A percentile compares a stretch with the other conserved stretches of the same genome.
Conservation (phyloP, 2,329 filamentous ascomycete species). For the Escovopsis sp. region DNA sequence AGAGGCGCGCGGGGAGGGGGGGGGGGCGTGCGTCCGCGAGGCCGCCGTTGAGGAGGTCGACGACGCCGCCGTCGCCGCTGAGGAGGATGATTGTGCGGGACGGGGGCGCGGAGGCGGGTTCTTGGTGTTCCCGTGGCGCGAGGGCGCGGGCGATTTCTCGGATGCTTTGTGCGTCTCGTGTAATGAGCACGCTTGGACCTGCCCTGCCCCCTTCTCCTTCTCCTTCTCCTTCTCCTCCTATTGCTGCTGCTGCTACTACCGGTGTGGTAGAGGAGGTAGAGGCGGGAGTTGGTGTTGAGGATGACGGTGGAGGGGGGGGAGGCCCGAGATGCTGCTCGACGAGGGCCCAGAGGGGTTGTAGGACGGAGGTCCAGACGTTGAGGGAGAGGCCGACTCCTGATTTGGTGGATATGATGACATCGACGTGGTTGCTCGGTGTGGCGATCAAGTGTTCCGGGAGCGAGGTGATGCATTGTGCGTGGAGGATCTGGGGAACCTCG, state of each 20-base stretch:
- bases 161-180: conserved; percentile 49
- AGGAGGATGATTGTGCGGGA: conserved; percentile 54
- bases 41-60: conserved; percentile 63
- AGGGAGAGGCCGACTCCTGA: conserved; percentile 48
- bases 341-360: conserved; percentile 39
- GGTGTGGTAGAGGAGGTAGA: neutral
- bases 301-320: neutral
- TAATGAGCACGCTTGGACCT: conserved; percentile 36
- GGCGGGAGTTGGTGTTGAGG: too few species aligned
- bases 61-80: conserved; percentile 75
- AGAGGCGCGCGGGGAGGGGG: conserved; percentile 16
- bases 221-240: too few species aligned
- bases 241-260: neutral
- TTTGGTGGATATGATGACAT: conserved; percentile 52
- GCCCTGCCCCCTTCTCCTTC: neutral
- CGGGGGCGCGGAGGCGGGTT: neutral
- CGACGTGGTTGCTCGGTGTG: conserved; percentile 21
- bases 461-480: conserved; percentile 20
- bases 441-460: conserved; percentile 25
- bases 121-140: too few species aligned
- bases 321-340: conserved; percentile 17
- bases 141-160: conserved; percentile 39
- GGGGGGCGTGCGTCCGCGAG: conserved; percentile 1
- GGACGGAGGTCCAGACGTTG: conserved; percentile 37
- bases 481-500: conserved; percentile 22